Conservation (phyloP, 345 rosid genomes). For the Cardiospermum halicacabum region DNA sequence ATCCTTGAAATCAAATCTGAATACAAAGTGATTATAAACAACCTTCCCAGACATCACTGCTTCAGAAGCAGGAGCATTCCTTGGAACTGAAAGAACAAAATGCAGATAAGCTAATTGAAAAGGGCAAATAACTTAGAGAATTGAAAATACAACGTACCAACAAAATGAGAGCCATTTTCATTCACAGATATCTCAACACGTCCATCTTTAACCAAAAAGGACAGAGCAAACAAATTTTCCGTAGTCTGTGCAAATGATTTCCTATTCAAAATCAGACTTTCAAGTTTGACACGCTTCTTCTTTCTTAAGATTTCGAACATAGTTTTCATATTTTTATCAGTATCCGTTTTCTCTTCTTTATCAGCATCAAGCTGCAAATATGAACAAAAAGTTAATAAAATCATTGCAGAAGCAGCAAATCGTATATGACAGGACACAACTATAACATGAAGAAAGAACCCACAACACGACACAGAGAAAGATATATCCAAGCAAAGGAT, state of each 20-base stretch:
- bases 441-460: not conserved
- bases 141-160: conserved; percentile 43
- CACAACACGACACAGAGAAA: not conserved
- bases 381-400: not conserved
- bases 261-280: conserved; percentile 65
- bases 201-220: conserved; percentile 89
- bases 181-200: conserved; percentile 59
- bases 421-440: not conserved
- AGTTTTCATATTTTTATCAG: conserved; percentile 67
- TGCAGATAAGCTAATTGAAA: not conserved
- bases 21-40: conserved; percentile 68
- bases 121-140: no score
- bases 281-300: conserved; percentile 56
- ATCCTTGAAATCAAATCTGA: conserved; percentile 80
- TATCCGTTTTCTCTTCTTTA: conserved; percentile 64
- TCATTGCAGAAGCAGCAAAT: not conserved
- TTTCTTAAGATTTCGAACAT: conserved; percentile 69
- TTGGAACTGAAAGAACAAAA: conserved; percentile 50
- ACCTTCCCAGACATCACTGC: conserved; percentile 57
- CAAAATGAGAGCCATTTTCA: conserved; percentile 58
- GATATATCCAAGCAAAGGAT: not conserved
- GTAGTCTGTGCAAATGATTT: conserved; percentile 85
- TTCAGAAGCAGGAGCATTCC: conserved; percentile 69
- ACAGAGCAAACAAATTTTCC: conserved; percentile 84
- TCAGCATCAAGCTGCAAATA: conserved; percentile 48